Conservation (phyloP, 2,329 filamentous ascomycete genomes). For the Hysterium pulicare region DNA sequence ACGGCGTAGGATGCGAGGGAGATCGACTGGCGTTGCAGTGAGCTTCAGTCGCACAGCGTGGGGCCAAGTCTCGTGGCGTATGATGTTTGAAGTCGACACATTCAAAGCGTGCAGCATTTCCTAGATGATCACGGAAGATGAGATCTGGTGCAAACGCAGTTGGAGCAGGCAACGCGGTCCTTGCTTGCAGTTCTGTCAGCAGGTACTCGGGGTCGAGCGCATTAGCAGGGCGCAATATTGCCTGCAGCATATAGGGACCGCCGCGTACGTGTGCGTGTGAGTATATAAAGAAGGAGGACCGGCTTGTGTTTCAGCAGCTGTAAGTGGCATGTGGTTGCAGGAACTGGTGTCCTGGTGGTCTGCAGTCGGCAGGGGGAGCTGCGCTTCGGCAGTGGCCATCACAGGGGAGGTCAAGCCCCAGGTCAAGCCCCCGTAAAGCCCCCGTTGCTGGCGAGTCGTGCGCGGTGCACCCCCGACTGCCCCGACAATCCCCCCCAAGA, state of each 20-base stretch:
- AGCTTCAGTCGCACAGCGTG: background rate
- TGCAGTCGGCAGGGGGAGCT: too few relatives aligned
- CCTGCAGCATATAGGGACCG: background rate
- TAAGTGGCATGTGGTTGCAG: too few relatives aligned
- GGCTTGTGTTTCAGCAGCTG: background rate
- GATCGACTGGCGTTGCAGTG: background rate
- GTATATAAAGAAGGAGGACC: background rate
- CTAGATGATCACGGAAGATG: background rate
- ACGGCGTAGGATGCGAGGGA: too few relatives aligned
- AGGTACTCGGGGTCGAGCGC: too few relatives aligned
- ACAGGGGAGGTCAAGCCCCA: too few relatives aligned
- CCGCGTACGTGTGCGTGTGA: background rate
- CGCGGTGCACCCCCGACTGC: too few relatives aligned
- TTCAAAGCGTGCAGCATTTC: background rate
- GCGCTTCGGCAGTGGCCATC: too few relatives aligned
- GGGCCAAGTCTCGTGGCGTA: constrained; percentile 2
- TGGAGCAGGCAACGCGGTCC: background rate
- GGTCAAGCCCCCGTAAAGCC: too few relatives aligned
- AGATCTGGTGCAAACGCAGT: background rate
- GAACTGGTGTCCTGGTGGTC: too few relatives aligned
- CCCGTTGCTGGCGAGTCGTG: too few relatives aligned
- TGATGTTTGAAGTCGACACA: background rate
- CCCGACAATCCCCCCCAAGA: too few relatives aligned
- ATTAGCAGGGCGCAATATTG: too few relatives aligned
- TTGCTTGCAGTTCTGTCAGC: background rate